Evolutionary conservation across 1,284 basidiomycete species (phyloP), one percentile per base, ranked within the genome.

Genomic region (Salmacisia buchloeana): DNA sequence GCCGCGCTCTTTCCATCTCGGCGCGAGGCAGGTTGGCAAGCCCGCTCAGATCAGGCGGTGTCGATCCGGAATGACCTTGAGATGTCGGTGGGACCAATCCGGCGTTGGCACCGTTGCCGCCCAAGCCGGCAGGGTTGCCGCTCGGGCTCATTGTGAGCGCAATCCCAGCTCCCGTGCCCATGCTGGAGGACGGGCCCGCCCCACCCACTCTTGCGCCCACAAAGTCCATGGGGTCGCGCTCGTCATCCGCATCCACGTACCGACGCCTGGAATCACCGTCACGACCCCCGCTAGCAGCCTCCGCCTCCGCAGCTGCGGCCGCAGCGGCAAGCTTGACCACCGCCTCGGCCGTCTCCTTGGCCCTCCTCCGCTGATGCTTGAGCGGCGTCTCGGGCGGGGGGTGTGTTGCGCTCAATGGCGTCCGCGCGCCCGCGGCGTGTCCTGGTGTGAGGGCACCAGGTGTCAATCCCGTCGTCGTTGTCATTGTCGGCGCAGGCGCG

Each of bases 321-420:
- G 43, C 43, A 15, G 46, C 46, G 23, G 13, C 46, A 3, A 25
- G 21, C 46, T n/a, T 25, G 23, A n/a, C 27, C 3, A 23, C 27
- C 7, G 46, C 46, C 6, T 25, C 46, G 21, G 21, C 46, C 29
- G 25, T 52, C 7, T 52, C 46, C 46, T 52, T 52, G 13, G 46
- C 46, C 29, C 46, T 52, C 29, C 46, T 21, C 29, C 46, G 15
- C 46, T 52, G 46, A 43, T 63, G 67, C 64, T 75, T 75, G 38
- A 75, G 64, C 3, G 73, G 73, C 6, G 73, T 75, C 58, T 73
- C 72, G 0, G 73, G 73, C 21, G 68, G 68, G 3, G 73, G 68
- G 36, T 72, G 69, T 2, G 72, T 69, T 3, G 73, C 73, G 63
- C 70, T 72, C 33, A 75, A 66, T 5, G 73, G 73, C 9, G 73